Percentiles rank a stretch among this genome's conserved stretches.
Conservation (phyloP, 1,284 basidiomycete species). For the Termitomyces sp. region DNA sequence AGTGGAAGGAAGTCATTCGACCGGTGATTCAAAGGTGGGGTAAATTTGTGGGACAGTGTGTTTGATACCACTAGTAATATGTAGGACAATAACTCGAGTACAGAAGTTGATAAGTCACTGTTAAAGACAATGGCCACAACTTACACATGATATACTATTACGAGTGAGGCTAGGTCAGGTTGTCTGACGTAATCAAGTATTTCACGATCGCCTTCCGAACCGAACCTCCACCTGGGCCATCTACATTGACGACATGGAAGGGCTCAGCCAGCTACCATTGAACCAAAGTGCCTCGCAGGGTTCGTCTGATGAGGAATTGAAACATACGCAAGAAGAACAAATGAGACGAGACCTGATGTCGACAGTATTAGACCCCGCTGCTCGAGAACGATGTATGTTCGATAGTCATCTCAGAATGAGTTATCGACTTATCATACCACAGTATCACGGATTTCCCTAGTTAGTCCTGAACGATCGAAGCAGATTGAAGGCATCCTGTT, state of each 20-base stretch:
- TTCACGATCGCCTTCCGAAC: not conserved
- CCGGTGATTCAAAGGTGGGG: slow-evolving; percentile 77
- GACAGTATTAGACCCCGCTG: slow-evolving; percentile 83
- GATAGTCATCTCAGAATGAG: not conserved
- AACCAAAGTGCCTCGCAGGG: slow-evolving; percentile 9
- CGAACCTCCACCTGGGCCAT: not conserved
- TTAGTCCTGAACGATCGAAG: slow-evolving; percentile 82
- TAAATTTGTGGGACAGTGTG: slow-evolving; percentile 44
- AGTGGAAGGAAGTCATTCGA: slow-evolving; percentile 70
- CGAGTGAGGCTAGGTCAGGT: too few species aligned
- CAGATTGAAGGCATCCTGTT: slow-evolving; percentile 85
- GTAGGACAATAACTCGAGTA: not conserved
- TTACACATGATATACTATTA: too few species aligned
- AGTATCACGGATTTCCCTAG: slow-evolving; percentile 85
- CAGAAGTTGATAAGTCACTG: not conserved
- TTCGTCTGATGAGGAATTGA: not conserved
- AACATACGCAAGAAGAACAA: slow-evolving; percentile 48
- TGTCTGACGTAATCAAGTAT: not conserved
- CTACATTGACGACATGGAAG: slow-evolving; percentile 9
- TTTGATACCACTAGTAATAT: slow-evolving; percentile 21
- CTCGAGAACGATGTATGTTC: slow-evolving; percentile 86
- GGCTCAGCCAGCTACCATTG: slow-evolving; percentile 4
- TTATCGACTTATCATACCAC: slow-evolving; percentile 3
- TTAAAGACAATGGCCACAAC: too few species aligned
- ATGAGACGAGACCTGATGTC: slow-evolving; percentile 78